These are phyloP conservation scores for Nannochloropsis limnetica DNA, from an alignment of 352 stramenopile species.

Conservation along the genomic window DNA sequence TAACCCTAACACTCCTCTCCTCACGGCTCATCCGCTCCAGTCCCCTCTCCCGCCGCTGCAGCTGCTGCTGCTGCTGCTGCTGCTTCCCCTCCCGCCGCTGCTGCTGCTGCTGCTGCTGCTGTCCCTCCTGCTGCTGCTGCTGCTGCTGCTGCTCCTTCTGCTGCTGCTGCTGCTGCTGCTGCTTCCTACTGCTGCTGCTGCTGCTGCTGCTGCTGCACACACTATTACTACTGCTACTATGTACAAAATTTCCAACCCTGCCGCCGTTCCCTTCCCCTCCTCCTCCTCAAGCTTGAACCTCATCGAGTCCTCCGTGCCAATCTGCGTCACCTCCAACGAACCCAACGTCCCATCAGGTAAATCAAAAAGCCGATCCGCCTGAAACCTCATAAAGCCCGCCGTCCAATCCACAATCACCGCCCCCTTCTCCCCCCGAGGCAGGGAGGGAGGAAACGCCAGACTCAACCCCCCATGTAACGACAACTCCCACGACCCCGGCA, in stretches of 20 bases:
- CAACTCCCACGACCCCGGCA: constrained; percentile 39
- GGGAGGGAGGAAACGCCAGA: constrained; percentile 41
- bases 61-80: background rate
- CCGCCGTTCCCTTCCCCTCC: background rate
- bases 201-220: too few species aligned
- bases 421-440: constrained; percentile 38
- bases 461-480: constrained; percentile 43
- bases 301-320: constrained; percentile 45
- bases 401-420: constrained; percentile 47
- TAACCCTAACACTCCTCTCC: background rate
- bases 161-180: too few species aligned
- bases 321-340: constrained; percentile 45
- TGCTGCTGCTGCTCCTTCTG: too few species aligned
- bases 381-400: constrained; percentile 41
- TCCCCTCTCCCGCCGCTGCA: background rate
- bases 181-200: too few species aligned
- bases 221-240: too few species aligned
- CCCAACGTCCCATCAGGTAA: constrained; percentile 39
- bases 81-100: too few species aligned
- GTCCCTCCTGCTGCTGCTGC: too few species aligned
- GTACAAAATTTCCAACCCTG: background rate
- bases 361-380: constrained; percentile 47
- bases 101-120: too few species aligned
- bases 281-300: constrained; percentile 42
- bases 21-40: background rate